Base-by-base conservation (phyloP, 257 asterid genomes). In the Petunia secreta region DNA sequence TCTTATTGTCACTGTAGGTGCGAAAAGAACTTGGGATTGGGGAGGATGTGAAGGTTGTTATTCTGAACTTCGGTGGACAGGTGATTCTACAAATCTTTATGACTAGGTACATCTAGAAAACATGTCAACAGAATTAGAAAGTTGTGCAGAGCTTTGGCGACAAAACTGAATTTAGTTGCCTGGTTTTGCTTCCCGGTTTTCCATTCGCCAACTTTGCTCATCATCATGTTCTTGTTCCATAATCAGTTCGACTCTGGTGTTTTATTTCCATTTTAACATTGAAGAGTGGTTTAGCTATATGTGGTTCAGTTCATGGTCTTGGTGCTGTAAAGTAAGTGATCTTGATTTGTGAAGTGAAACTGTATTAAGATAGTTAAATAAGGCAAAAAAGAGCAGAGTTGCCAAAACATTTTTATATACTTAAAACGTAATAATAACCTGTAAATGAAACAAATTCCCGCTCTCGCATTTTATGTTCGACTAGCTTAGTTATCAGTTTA, bases 51-150 rank as follows among this genome's bases (percentile, higher is more conserved):
- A 96, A 92, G 84, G 88, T 93, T 75, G 95, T 91, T 71, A 96
- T 96, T 83, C 98, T 96, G 82, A 96, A 96, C 90, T 94, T 96
- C 82, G 99, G 99, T 39, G 99, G 99, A 75, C 98, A 96, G 97
- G 99, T 94, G 86, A 52, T 59, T 79, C 52, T n/a, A 73, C 58
- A 2, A 14, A 48, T 39, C 75, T 62, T 63, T 46, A 62, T 78
- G 63, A 46, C 63, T 78, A 44, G 5, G 46, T 37, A n/a, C 60
- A 48, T 63, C 52, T 15, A 41, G 48, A 36, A 62, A 59, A 63
- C 44, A 78, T 11, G 13, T 48, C 34, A 71, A 71, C 3, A 71
- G 36, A 16, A 3, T 34, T 34, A 48, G 50, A 46, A 10, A 10
- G 0, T 41, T 71, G 46, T 50, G 36, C 9, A 10, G 60, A 71